These are phyloP conservation scores for Basipetospora chlamydospora DNA, from an alignment of 2,329 filamentous ascomycete species.

Conservation along the genomic window DNA sequence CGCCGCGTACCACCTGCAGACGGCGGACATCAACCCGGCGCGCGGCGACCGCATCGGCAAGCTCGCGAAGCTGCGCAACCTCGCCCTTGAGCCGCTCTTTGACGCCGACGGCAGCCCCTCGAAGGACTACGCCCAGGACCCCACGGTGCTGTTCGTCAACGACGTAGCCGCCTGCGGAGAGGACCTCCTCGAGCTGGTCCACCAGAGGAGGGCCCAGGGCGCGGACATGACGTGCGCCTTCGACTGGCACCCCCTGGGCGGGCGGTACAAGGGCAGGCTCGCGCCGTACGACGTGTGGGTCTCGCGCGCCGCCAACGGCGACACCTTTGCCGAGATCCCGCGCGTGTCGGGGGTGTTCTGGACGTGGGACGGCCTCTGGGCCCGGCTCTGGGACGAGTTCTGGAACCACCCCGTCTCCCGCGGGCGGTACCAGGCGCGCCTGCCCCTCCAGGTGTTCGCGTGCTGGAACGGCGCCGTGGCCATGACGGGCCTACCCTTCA, in stretches of 20 bases:
- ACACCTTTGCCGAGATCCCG: conserved; percentile 40
- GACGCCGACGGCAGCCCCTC: conserved; percentile 5
- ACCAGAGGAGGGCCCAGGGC: conserved; percentile 27
- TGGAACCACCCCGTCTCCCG: conserved; percentile 28
- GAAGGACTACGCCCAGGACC: conserved; percentile 18
- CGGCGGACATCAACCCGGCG: conserved; percentile 27
- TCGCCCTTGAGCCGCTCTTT: conserved; percentile 32
- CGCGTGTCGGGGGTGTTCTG: conserved; percentile 5
- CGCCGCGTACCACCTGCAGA: conserved; percentile 24
- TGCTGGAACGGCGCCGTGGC: conserved; percentile 46
- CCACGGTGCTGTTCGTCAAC: conserved; percentile 37
- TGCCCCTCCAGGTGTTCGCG: conserved; percentile 44
- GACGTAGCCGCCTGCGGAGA: conserved; percentile 37
- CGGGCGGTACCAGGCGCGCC: conserved; percentile 16
- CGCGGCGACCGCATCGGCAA: conserved; percentile 27
- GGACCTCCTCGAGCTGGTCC: conserved; percentile 40
- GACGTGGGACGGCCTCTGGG: conserved; percentile 28
- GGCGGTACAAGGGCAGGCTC: conserved; percentile 19
- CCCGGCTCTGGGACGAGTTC: conserved; percentile 34
- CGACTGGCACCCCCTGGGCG: conserved; percentile 31
- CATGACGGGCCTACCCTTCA: conserved; percentile 31
- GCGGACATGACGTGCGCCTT: conserved; percentile 44
- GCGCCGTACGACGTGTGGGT: conserved; percentile 46
- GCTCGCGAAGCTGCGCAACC: conserved; percentile 36
- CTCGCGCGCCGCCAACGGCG: conserved; percentile 33